Conservation (phyloP, 2,329 filamentous ascomycete species). For the Colletotrichum spaethianum region DNA sequence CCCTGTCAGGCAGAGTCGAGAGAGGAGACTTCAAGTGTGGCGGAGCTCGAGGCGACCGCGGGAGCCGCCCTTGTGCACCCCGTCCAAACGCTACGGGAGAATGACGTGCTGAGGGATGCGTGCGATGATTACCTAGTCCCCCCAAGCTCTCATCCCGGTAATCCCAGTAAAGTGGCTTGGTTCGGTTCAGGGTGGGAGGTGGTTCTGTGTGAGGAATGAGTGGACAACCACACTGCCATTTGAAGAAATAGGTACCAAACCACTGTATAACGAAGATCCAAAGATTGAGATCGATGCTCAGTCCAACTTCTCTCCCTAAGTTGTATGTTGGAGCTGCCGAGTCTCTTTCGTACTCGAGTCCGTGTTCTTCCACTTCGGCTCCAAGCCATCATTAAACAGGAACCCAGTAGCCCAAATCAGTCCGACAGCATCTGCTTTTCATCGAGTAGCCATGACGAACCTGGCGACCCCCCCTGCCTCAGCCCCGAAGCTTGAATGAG, state of each 20-base stretch:
- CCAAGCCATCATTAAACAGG: background rate
- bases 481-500: background rate
- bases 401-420: background rate
- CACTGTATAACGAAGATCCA: background rate
- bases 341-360: background rate
- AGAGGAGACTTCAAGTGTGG: constrained; percentile 14
- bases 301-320: background rate
- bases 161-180: background rate
- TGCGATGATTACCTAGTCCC: constrained; percentile 21
- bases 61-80: constrained; percentile 13
- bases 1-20: constrained; percentile 36
- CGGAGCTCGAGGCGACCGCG: constrained; percentile 10
- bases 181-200: background rate
- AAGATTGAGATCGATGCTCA: background rate
- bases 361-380: background rate
- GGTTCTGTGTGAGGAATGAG: background rate
- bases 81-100: background rate
- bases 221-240: background rate
- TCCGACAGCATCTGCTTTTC: too few species aligned
- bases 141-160: background rate
- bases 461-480: background rate
- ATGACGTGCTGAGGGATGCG: constrained; percentile 21
- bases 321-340: background rate
- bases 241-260: background rate
- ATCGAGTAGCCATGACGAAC: background rate